A percentile compares a stretch with the other conserved stretches of the same genome.
Conservation (phyloP, 192 early-diverging fungal genomes). For the Gaertneriomyces semiglobifer region DNA sequence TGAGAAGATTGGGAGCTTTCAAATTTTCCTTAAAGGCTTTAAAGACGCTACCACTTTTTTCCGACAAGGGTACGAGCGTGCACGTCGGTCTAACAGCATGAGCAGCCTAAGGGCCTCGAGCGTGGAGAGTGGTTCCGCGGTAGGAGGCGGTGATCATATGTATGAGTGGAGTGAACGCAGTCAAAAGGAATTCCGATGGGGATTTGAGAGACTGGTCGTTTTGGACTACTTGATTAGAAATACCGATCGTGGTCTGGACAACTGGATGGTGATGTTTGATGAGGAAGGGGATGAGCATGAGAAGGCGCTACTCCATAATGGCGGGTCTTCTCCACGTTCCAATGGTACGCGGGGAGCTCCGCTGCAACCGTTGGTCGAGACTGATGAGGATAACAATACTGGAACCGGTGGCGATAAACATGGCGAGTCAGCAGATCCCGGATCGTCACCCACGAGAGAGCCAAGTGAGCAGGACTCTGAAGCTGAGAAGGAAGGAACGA, state of each 20-base stretch:
- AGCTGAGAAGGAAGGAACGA: too few species aligned
- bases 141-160: constrained; percentile 19
- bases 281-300: constrained; percentile 34
- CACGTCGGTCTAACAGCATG: constrained; percentile 7
- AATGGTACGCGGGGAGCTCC: too few species aligned
- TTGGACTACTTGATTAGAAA: constrained; percentile 90
- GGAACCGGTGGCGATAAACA: too few species aligned
- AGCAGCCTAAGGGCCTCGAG: constrained; percentile 5
- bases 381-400: too few species aligned
- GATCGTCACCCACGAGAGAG: too few species aligned
- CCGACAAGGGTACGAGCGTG: constrained; percentile 53
- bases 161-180: constrained; percentile 43
- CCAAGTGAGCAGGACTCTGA: too few species aligned
- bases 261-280: constrained; percentile 83
- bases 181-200: constrained; percentile 50
- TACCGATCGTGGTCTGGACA: constrained; percentile 65
- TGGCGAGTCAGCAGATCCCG: too few species aligned
- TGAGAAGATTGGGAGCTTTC: constrained; percentile 78
- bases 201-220: constrained; percentile 79
- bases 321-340: too few species aligned
- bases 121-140: neutral
- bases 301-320: neutral
- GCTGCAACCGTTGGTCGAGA: too few species aligned
- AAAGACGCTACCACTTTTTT: constrained; percentile 84
- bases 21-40: constrained; percentile 76